A percentile compares a stretch with the other conserved stretches of the same genome.
These are phyloP conservation scores for Trametes villosa DNA, from an alignment of 768 basidiomycete genomes.

Conservation along the genomic window DNA sequence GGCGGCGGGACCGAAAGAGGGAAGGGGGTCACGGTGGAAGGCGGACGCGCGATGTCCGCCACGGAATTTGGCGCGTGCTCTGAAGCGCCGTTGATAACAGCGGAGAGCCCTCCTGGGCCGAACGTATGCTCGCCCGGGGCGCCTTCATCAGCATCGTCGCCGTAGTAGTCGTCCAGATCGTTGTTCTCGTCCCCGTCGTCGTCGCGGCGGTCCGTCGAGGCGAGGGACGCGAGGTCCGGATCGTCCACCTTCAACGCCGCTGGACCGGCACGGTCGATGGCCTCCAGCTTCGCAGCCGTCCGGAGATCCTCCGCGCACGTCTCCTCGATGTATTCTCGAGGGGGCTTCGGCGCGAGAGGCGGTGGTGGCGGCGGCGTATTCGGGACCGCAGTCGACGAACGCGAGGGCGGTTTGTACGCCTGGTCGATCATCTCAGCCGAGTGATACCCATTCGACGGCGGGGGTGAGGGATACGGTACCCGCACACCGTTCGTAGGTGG, in stretches of 20 bases:
- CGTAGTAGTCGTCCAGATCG: slow-evolving; percentile 3
- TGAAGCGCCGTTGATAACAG: slow-evolving; percentile 4
- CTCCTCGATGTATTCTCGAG: slow-evolving; percentile 79
- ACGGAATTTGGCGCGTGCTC: slow-evolving; percentile 2
- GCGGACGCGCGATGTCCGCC: not conserved
- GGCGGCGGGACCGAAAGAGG: slow-evolving; percentile 14
- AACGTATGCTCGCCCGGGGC: slow-evolving; percentile 20
- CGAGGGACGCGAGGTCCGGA: slow-evolving; percentile 19
- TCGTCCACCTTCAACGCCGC: slow-evolving; percentile 15
- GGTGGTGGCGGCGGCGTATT: slow-evolving; percentile 53
- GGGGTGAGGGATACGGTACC: slow-evolving; percentile 22
- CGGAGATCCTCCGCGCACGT: slow-evolving; percentile 76
- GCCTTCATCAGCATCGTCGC: slow-evolving; percentile 3
- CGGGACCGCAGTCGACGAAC: slow-evolving; percentile 3
- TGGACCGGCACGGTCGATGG: slow-evolving; percentile 27
- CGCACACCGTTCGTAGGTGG: not conserved
- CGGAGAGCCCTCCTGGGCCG: slow-evolving; percentile 25
- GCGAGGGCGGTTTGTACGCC: not conserved
- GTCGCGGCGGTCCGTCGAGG: not conserved
- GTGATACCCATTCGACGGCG: slow-evolving; percentile 22
- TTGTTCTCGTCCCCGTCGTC: slow-evolving; percentile 2
- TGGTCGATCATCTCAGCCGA: not conserved
- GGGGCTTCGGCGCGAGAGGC: slow-evolving; percentile 76
- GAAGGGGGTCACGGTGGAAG: slow-evolving; percentile 6
- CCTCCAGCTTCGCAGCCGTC: slow-evolving; percentile 43